Base-by-base conservation (phyloP, 1,284 basidiomycete genomes). In the Fomitiporia mediterranea region DNA sequence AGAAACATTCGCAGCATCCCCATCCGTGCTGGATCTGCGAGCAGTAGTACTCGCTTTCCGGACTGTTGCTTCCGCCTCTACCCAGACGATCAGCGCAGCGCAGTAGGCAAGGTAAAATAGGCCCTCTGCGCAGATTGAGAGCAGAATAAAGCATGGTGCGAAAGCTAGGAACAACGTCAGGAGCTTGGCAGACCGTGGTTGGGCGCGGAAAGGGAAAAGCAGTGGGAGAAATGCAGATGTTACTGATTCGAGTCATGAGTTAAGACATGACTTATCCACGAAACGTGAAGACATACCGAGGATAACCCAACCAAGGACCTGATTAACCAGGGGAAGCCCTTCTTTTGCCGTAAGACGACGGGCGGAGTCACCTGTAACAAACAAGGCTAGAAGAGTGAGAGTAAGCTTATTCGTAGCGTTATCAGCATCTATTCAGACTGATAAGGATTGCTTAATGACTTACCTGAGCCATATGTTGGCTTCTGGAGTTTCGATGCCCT, bases 91-190 rank as follows among this genome's bases (percentile, higher is more conserved):
- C 44, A 94, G 68, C 1, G 82, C 83, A 7, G 72, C 70, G 0
- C 83, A 80, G 66, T 87, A 94, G 13, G 81, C 74, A 13, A 81
- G 74, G 64, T 86, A 93, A 70, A 95, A 95, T 8, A 94, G 73
- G 0, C 86, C 87, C 65, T 95, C 92, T 42, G 89, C 83, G 57
- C 86, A 88, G 64, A 94, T 84, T 1, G 91, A 91, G 15, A 95
- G 77, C 32, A 94, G 76, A 32, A 93, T 76, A 59, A 94, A 94
- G 61, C 84, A 84, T 0, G 86, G 86, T 0, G 83, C 82, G 61
- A 94, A 87, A 1, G 83, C 83, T 49, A 90, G 74, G 69, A 89
- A 87, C 63, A 84, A 79, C 43, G 75, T 73, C 34, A 84, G 68
- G 11, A 84, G 72, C 63, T 79, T 81, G 1, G 79, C 77, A 44